A percentile compares a stretch with the other conserved stretches of the same genome.
These are phyloP conservation scores for Chaetomidium leptoderma DNA, from an alignment of 495 filamentous ascomycete species.

Conservation along the genomic window DNA sequence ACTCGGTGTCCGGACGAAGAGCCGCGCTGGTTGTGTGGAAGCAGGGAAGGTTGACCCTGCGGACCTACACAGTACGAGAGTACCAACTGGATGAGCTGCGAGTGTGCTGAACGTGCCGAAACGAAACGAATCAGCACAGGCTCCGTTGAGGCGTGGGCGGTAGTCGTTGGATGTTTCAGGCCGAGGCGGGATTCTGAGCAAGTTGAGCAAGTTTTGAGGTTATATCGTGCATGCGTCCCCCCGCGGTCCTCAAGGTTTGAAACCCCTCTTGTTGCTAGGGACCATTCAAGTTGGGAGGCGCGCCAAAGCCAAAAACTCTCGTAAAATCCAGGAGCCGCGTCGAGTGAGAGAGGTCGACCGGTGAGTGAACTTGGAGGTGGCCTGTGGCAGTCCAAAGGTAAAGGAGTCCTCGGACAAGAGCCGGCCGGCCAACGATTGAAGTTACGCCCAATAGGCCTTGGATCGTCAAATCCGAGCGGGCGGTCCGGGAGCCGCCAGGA, in stretches of 20 bases:
- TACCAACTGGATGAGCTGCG: not conserved
- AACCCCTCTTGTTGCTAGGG: not conserved
- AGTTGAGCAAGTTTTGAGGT: conserved; percentile 8
- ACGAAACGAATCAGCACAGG: conserved; percentile 7
- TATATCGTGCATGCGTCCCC: conserved; percentile 5
- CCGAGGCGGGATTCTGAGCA: not conserved
- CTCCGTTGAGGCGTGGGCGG: not conserved
- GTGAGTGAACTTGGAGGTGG: not conserved
- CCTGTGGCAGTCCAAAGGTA: not conserved
- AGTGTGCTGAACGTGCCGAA: not conserved
- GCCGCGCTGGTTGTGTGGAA: not conserved
- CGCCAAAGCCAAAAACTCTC: not conserved
- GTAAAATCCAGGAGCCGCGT: not conserved
- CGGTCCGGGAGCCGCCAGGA: not conserved
- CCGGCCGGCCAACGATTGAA: not conserved
- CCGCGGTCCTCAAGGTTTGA: not conserved
- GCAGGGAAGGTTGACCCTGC: not conserved
- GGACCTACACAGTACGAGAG: too few relatives aligned
- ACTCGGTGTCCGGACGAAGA: not conserved
- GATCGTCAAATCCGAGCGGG: not conserved
- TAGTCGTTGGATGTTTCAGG: not conserved
- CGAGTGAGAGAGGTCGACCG: not conserved
- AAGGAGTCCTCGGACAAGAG: not conserved
- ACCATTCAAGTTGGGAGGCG: not conserved
- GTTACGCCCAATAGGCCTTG: not conserved